phyloP scores from a whole-genome alignment of 345 rosid genomes.

The Leavenworthia alabamica region DNA sequence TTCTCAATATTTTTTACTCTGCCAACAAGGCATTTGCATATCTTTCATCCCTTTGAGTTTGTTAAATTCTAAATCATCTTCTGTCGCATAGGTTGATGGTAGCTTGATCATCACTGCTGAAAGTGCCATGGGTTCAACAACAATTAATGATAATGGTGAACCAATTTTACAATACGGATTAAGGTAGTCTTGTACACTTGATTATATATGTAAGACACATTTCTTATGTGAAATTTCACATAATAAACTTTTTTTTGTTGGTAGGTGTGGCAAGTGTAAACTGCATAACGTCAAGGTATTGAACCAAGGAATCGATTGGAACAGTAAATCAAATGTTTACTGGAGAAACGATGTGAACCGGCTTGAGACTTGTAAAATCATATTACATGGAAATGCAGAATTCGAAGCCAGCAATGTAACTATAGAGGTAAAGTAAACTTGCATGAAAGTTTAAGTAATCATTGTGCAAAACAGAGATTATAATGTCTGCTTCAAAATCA shows the following conservation, averaged over 20 bases:
- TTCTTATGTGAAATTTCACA: not conserved
- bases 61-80: not conserved
- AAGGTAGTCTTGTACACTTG: slow-evolving; percentile 36
- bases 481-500: not conserved
- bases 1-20: slow-evolving; percentile 16
- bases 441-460: not conserved
- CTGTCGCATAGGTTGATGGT: slow-evolving; percentile 60
- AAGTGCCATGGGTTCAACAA: slow-evolving; percentile 69
- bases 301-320: slow-evolving; percentile 83
- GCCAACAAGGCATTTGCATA: not conserved
- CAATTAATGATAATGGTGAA: slow-evolving; percentile 42
- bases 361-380: slow-evolving; percentile 57
- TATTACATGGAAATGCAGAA: slow-evolving; percentile 86
- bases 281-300: slow-evolving; percentile 61
- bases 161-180: slow-evolving; percentile 59
- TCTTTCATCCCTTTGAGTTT: slow-evolving; percentile 13
- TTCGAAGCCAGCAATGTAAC: slow-evolving; percentile 73
- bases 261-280: slow-evolving; percentile 84
- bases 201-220: not conserved
- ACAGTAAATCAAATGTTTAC: slow-evolving; percentile 54
- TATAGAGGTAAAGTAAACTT: slow-evolving; percentile 44
- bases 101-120: slow-evolving; percentile 70
- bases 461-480: not conserved
- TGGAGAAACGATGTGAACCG: slow-evolving; percentile 80
- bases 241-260: not conserved